phyloP scores from a whole-genome alignment of 1,284 basidiomycete species.

The Apiotrichum domesticum region DNA sequence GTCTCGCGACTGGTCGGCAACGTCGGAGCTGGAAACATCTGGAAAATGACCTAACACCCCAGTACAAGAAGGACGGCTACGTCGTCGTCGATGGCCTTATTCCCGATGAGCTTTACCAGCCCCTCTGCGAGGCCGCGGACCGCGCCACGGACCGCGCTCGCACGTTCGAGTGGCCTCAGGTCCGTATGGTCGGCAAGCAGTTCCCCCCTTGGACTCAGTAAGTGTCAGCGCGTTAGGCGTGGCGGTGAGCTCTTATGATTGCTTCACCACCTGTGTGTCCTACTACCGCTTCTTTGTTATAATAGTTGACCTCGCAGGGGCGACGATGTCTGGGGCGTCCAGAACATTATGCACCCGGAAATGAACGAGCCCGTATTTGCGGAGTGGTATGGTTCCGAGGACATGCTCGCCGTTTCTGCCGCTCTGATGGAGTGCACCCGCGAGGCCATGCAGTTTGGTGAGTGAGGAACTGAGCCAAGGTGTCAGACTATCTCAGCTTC shows the following conservation, averaged over 20 bases:
- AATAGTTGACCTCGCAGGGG: neutral
- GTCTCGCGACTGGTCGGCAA: too few relatives aligned
- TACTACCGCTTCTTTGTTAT: neutral
- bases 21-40: neutral
- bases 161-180: conserved; percentile 59
- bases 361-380: conserved; percentile 58
- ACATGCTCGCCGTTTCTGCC: conserved; percentile 52
- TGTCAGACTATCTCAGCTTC: neutral
- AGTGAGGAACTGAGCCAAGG: conserved; percentile 22
- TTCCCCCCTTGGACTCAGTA: conserved; percentile 63
- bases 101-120: conserved; percentile 45
- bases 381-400: conserved; percentile 62
- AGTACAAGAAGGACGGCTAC: conserved; percentile 64
- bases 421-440: conserved; percentile 57
- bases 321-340: conserved; percentile 59
- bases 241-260: too few relatives aligned
- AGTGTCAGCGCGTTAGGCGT: neutral
- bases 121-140: conserved; percentile 55
- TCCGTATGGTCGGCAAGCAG: conserved; percentile 70
- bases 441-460: conserved; percentile 63
- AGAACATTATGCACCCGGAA: conserved; percentile 71
- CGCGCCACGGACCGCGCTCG: conserved; percentile 57
- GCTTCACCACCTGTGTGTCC: too few relatives aligned
- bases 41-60: neutral
- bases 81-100: conserved; percentile 64